Conservation (phyloP, 2,329 filamentous ascomycete genomes). For the Colletotrichum abscissum region DNA sequence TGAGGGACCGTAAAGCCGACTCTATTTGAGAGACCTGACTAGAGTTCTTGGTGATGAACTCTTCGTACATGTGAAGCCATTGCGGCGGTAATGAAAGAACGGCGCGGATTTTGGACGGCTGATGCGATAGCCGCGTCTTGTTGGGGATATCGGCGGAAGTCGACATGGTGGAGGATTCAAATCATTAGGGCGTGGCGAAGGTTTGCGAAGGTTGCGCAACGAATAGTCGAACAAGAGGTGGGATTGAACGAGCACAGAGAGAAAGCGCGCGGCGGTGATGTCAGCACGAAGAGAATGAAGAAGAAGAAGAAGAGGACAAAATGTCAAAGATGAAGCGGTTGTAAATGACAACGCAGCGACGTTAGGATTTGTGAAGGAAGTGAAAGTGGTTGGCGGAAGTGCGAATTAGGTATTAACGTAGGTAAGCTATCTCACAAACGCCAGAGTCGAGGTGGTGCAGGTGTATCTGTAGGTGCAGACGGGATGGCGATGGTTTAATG, state of each 20-base stretch:
- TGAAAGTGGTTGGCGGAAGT: background rate
- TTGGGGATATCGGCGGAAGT: slow-evolving; percentile 33
- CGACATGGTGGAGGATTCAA: slow-evolving; percentile 27
- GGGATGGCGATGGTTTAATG: background rate
- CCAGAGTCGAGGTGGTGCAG: background rate
- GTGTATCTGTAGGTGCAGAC: background rate
- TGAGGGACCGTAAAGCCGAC: slow-evolving; percentile 89
- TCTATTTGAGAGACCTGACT: slow-evolving; percentile 96
- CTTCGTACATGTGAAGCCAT: slow-evolving; percentile 80
- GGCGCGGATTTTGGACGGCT: slow-evolving; percentile 25
- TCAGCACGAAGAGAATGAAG: background rate
- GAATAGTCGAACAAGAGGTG: background rate
- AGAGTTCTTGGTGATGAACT: slow-evolving; percentile 95
- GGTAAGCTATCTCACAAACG: background rate
- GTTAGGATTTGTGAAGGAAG: background rate
- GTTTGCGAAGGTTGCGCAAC: background rate
- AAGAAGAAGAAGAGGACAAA: background rate
- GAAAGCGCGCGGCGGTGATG: background rate
- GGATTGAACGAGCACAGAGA: background rate
- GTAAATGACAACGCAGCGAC: background rate
- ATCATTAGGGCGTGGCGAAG: slow-evolving; percentile 1
- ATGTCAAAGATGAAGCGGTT: background rate
- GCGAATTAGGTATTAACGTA: background rate
- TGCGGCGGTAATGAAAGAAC: slow-evolving; percentile 69
- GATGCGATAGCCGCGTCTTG: slow-evolving; percentile 32